Base-by-base conservation (phyloP, 2,329 filamentous ascomycete species). In the Pseudogymnoascus sp. region DNA sequence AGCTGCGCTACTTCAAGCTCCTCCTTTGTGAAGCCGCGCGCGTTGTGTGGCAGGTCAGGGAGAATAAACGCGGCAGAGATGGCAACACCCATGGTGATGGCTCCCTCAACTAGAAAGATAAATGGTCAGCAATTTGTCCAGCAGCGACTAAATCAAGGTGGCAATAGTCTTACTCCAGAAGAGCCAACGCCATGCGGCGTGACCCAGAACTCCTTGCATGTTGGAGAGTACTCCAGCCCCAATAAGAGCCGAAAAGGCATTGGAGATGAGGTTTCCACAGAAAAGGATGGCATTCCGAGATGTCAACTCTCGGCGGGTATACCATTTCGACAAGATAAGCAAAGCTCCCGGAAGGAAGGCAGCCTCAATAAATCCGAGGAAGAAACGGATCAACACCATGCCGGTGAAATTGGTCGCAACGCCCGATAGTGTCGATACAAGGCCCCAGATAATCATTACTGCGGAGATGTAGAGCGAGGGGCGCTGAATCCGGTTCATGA, bases 291-390 rank as follows among this genome's bases (percentile, higher is more conserved):
- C 81, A 66, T 84, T 83, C 60, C 82, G 74, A 61, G 74, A 73
- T 12, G 79, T 78, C 64, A 85, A 68, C 72, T 84, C 82, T 59
- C 80, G 79, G 58, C 84, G 78, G 1, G 85, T 87, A 72, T 88
- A 88, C 80, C 85, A 88, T 67, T 86, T 84, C 0, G 82, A 85
- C 18, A 88, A 76, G 52, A 87, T 82, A 45, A 87, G 77, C 9
- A 87, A 76, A 0, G 82, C 82, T 42, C 86, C 86, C 0, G 86
- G 85, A 27, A 87, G 75, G 71, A 87, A 87, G 1, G 84, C 84
- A 0, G 86, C 85, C 71, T 87, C 84, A 59, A 86, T 74, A 64
- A 85, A 84, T 3, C 84, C 84, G 0, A 87, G 72, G 67, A 85
- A 80, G 71, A 86, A 86, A 4, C 84, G 81, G 29, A 79, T 77